A percentile compares a stretch with the other conserved stretches of the same genome.
phyloP scores from a whole-genome alignment of 2,329 filamentous ascomycete genomes.

The Sporothrix inflata region DNA sequence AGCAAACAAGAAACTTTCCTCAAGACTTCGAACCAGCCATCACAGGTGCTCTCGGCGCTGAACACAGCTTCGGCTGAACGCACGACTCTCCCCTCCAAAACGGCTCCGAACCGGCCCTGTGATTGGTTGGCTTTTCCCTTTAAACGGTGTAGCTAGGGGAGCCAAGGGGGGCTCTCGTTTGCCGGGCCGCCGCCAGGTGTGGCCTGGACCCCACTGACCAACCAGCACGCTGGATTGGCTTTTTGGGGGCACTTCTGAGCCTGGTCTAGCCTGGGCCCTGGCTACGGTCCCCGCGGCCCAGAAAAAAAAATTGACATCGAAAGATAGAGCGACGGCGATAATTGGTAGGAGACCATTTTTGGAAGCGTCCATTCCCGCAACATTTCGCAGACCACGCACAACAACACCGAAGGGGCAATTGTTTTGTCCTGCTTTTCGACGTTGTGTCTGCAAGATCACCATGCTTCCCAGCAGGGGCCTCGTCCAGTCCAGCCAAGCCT shows the following conservation, averaged over 20 bases:
- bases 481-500: conserved; percentile 50
- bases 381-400: background rate
- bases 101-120: background rate
- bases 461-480: conserved; percentile 62
- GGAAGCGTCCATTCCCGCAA: background rate
- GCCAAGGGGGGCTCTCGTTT: too few relatives aligned
- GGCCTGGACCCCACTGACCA: background rate
- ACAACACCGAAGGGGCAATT: background rate
- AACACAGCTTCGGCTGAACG: background rate
- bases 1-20: background rate
- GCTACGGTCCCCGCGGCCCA: conserved; percentile 6
- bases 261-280: conserved; percentile 6
- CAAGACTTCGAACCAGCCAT: background rate
- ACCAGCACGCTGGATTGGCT: conserved; percentile 1
- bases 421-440: background rate
- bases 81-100: background rate
- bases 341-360: background rate
- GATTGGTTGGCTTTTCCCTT: background rate
- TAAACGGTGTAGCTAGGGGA: background rate
- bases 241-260: background rate
- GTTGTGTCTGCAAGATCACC: background rate
- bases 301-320: conserved; percentile 25
- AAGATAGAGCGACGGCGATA: background rate
- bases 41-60: background rate
- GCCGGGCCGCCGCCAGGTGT: background rate